Evolutionary conservation across 306 rosid species (phyloP).

Genomic region (Prunus campanulata): DNA sequence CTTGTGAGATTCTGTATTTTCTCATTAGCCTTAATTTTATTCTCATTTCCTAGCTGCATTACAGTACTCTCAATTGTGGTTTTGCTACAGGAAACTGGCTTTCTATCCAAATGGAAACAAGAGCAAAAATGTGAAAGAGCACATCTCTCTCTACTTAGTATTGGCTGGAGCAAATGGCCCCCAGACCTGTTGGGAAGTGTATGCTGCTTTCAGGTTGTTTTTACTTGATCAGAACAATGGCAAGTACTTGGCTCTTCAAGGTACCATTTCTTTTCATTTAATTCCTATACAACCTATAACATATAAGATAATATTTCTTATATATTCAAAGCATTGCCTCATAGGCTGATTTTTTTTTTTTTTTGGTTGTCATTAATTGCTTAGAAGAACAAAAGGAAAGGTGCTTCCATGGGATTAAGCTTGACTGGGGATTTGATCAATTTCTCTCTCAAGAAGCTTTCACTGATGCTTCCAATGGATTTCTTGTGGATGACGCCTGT

Average conservation of each 20-base stretch:
- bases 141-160: slow-evolving; percentile 57
- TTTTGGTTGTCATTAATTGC: too few species aligned
- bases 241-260: slow-evolving; percentile 50
- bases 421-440: slow-evolving; percentile 56
- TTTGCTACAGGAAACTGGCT: slow-evolving; percentile 56
- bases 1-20: not conserved
- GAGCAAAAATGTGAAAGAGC: slow-evolving; percentile 45
- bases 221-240: slow-evolving; percentile 57
- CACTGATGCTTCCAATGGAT: slow-evolving; percentile 45
- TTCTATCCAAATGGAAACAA: slow-evolving; percentile 62
- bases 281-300: too few species aligned
- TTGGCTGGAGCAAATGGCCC: slow-evolving; percentile 40
- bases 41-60: not conserved
- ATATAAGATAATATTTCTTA: too few species aligned
- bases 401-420: slow-evolving; percentile 50
- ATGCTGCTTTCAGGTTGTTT: slow-evolving; percentile 41
- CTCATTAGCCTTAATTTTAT: not conserved
- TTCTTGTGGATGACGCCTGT: slow-evolving; percentile 48
- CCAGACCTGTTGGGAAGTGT: slow-evolving; percentile 49
- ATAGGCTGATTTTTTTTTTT: too few species aligned
- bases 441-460: slow-evolving; percentile 45
- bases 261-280: slow-evolving; percentile 8
- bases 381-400: slow-evolving; percentile 48
- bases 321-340: too few species aligned
- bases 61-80: not conserved